Conservation (phyloP, 164 flowering plant genomes). For the Vitis riparia region DNA sequence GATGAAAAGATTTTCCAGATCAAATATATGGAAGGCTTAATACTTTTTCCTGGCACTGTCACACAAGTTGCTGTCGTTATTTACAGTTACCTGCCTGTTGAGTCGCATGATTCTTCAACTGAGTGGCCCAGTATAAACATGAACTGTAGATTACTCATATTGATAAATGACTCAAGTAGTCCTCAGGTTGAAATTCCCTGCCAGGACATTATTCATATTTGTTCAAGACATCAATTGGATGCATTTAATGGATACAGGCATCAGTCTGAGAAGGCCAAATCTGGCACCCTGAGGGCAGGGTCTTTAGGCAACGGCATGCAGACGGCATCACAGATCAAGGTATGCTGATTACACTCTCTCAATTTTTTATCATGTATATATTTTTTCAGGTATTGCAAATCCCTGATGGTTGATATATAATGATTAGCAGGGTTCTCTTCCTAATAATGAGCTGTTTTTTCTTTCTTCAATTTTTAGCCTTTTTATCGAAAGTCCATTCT, state of each 20-base stretch:
- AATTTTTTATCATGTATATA: not conserved
- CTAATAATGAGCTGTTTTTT: not conserved
- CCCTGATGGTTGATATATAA: not conserved
- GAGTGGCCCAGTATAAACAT: slow-evolving; percentile 22
- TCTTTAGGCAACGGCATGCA: slow-evolving; percentile 22
- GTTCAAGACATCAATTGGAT: slow-evolving; percentile 26
- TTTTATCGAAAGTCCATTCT: not conserved
- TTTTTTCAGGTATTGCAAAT: not conserved
- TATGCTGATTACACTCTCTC: slow-evolving; percentile 12
- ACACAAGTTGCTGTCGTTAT: slow-evolving; percentile 57
- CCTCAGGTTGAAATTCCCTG: slow-evolving; percentile 64
- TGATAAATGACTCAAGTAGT: slow-evolving; percentile 62
- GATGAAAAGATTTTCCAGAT: slow-evolving; percentile 40
- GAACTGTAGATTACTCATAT: slow-evolving; percentile 47
- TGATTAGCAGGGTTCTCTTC: not conserved
- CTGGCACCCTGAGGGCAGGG: slow-evolving; percentile 24
- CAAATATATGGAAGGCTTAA: slow-evolving; percentile 56
- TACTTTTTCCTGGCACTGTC: slow-evolving; percentile 60
- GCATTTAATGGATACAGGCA: slow-evolving; percentile 21
- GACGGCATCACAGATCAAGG: slow-evolving; percentile 30
- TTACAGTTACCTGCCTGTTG: slow-evolving; percentile 21
- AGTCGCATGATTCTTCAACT: slow-evolving; percentile 13
- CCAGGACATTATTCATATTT: slow-evolving; percentile 38
- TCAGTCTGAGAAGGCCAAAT: slow-evolving; percentile 18
- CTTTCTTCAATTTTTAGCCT: not conserved